These are phyloP conservation scores for Pyricularia sp. DNA, from an alignment of 2,329 filamentous ascomycete genomes.

Conservation along the genomic window DNA sequence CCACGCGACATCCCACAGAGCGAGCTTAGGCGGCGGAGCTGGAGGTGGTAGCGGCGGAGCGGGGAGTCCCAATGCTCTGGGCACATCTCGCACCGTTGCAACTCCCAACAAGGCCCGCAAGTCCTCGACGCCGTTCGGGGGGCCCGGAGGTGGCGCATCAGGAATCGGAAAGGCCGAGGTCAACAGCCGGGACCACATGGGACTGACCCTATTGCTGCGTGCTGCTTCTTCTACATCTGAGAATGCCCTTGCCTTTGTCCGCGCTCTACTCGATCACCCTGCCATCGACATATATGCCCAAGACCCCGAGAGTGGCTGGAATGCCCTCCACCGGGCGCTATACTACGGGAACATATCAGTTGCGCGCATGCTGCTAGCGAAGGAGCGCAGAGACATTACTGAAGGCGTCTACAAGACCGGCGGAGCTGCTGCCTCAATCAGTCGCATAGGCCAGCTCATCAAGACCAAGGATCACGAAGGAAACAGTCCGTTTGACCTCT, in stretches of 20 bases:
- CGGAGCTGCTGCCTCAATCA: constrained; percentile 36
- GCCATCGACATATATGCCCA: constrained; percentile 78
- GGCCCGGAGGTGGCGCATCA: constrained; percentile 22
- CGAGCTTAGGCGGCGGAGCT: constrained; percentile 28
- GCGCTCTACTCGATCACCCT: constrained; percentile 72
- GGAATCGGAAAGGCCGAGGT: constrained; percentile 54
- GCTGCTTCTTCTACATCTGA: constrained; percentile 66
- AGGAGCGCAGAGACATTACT: constrained; percentile 58
- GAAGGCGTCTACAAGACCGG: constrained; percentile 19
- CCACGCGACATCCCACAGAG: constrained; percentile 43
- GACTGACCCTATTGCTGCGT: constrained; percentile 76
- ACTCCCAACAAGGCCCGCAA: constrained; percentile 20
- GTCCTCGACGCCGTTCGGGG: constrained; percentile 1
- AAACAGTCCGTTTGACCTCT: constrained; percentile 89
- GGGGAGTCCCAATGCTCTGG: constrained; percentile 30
- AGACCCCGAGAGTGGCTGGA: constrained; percentile 92
- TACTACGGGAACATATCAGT: constrained; percentile 85
- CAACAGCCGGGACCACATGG: constrained; percentile 74
- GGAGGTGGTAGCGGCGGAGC: constrained; percentile 6
- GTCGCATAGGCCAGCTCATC: constrained; percentile 65
- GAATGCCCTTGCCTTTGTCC: constrained; percentile 64
- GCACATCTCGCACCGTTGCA: constrained; percentile 19
- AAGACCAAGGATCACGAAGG: constrained; percentile 95
- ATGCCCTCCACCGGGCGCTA: constrained; percentile 80
- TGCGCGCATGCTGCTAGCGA: constrained; percentile 70